Evolutionary conservation across 2,329 filamentous ascomycete genomes (phyloP).

Genomic region (Gliomastix tumulicola): DNA sequence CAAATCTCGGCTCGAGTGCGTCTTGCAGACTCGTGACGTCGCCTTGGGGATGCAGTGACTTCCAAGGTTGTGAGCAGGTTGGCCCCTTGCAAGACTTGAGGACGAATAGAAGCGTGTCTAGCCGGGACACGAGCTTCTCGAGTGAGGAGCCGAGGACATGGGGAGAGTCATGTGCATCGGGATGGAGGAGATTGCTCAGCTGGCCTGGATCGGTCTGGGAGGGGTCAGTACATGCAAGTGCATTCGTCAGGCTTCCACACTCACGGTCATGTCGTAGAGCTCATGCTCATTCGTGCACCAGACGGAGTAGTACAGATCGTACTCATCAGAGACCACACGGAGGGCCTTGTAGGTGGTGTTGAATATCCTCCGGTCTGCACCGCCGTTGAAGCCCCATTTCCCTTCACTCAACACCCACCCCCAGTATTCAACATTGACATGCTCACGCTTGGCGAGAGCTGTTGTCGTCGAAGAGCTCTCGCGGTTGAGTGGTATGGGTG

Average conservation of each 20-base stretch:
- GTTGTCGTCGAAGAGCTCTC: constrained; percentile 11
- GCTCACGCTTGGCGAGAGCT: constrained; percentile 27
- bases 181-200: constrained; percentile 13
- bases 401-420: constrained; percentile 22
- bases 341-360: constrained; percentile 49
- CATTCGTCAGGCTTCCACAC: too few species aligned
- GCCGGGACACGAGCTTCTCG: constrained; percentile 35
- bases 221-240: too few species aligned
- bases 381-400: constrained; percentile 7
- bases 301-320: constrained; percentile 46
- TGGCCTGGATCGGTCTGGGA: constrained; percentile 34
- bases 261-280: constrained; percentile 42
- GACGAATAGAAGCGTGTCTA: constrained; percentile 52
- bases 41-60: constrained; percentile 43
- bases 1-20: constrained; percentile 38
- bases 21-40: constrained; percentile 41
- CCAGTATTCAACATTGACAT: constrained; percentile 47
- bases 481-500: constrained; percentile 12
- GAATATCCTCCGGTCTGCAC: constrained; percentile 3
- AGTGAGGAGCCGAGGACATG: constrained; percentile 16
- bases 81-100: constrained; percentile 51
- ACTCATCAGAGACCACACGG: constrained; percentile 34
- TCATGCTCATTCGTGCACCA: constrained; percentile 44
- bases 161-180: constrained; percentile 18
- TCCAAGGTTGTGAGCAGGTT: constrained; percentile 48